Base-by-base conservation (phyloP, 148 eudicot genomes). In the Salicornia ramosissima region DNA sequence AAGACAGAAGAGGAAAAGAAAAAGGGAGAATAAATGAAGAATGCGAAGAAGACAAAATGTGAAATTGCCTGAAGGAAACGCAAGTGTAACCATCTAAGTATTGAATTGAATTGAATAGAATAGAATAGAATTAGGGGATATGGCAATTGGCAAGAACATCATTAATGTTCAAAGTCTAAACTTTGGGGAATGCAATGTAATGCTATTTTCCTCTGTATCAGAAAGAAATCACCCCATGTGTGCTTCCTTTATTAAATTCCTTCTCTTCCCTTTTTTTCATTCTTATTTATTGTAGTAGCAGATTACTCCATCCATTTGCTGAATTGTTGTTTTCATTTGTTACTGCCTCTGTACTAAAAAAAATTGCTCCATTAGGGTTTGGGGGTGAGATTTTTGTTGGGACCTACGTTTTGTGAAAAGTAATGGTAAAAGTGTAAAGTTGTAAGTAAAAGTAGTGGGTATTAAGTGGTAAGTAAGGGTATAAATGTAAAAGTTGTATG, bases 191-290 rank as follows among this genome's bases (percentile, higher is more conserved):
- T 62, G 28, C 46, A 10, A 58, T 16, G 28, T 16, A 34, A 40
- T 62, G 28, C 46, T 22, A 58, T 16, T 18, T 49, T 58, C 1
- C 40, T 39, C 66, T n/a, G n/a, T n/a, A n/a, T n/a, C n/a, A n/a
- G n/a, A n/a, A n/a, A n/a, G n/a, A 62, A 49, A 39, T 62, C 60
- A 55, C 66, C 45, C 66, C 66, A 39, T 62, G 66, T 21, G 66
- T 62, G 66, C 15, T 11, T n/a, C n/a, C n/a, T n/a, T n/a, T 62
- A 39, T 62, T 62, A n/a, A 62, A 36, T 62, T 62, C 66, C 66
- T 3, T 36, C 24, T 40, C 22, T 36, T 62, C 19, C 39, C 29
- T 3, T 39, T 62, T 62, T 40, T 62, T 0, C 2, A 36, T 62
- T 22, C 1, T 39, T 26, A 10, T 0, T 51, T 51, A n/a, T n/a